Percentiles rank a stretch among this genome's conserved stretches.
Evolutionary conservation across 108 stramenopile genomes (phyloP).

Genomic region (Cylindrotheca fusiformis): DNA sequence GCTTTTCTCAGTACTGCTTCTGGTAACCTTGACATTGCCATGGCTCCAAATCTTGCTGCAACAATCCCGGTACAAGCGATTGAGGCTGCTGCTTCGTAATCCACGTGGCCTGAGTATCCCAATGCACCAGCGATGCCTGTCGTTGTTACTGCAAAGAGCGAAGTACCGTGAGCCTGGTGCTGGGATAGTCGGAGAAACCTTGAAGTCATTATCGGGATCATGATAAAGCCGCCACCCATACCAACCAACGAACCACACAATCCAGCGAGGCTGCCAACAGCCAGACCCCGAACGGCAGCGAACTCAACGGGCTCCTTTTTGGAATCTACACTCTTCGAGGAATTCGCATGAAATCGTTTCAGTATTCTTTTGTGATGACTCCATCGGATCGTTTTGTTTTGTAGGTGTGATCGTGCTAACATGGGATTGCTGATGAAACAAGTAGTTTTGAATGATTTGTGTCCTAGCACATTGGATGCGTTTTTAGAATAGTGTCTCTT

Average conservation of each 20-base stretch:
- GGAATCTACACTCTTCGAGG: too few relatives aligned
- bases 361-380: not conserved
- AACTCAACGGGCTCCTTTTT: too few relatives aligned
- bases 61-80: conserved; percentile 77
- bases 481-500: too few relatives aligned
- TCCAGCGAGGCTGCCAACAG: conserved; percentile 78
- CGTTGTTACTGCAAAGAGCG: conserved; percentile 83
- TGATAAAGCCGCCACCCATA: conserved; percentile 93
- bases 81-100: conserved; percentile 68
- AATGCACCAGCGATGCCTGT: conserved; percentile 87
- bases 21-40: conserved; percentile 43
- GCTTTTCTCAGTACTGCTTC: conserved; percentile 47
- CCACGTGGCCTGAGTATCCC: conserved; percentile 74
- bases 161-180: conserved; percentile 92
- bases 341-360: conserved; percentile 5
- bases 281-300: too few relatives aligned
- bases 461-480: too few relatives aligned
- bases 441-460: too few relatives aligned
- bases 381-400: not conserved
- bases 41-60: conserved; percentile 72
- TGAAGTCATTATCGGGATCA: conserved; percentile 69
- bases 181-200: conserved; percentile 65
- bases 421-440: too few relatives aligned
- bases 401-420: not conserved
- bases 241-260: conserved; percentile 80